Evolutionary conservation across 2,329 filamentous ascomycete genomes (phyloP), one percentile per base, ranked within the genome.

Genomic region (Scytalidium sp.): DNA sequence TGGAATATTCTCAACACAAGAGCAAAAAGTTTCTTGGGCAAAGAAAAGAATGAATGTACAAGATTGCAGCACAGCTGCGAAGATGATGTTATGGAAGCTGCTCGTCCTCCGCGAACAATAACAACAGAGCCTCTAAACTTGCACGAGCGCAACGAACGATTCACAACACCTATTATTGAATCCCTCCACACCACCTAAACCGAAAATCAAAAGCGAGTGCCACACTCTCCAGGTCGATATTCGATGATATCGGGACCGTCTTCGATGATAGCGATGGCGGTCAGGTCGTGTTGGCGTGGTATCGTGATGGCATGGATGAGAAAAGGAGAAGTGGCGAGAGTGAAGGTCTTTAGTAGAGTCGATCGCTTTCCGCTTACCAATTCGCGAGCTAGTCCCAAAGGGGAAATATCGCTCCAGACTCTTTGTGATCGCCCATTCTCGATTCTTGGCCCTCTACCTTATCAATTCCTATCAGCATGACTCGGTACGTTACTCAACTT

Each of bases 1-100:
- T 60, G 58, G 59, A 60, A 63, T 57, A n/a, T 56, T 59, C 58
- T 62, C 46, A 56, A 60, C 56, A 57, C 51, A 61, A 50, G 53
- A 59, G 15, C 36, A 59, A 53, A 62, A 62, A 54, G n/a, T n/a
- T 54, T 58, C 55, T 36, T 59, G 53, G 32, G 55, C 50, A 57
- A 53, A 56, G 51, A 63, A 59, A 50, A 56, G 61, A 63, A 64
- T 58, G 60, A n/a, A 64, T 65, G 59, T 65, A 65, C 63, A 65
- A 63, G 63, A 65, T 59, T 60, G 62, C 62, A 65, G 60, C 44
- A 47, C 46, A 48, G 43, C 57, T 61, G 60, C 58, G 54, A 56
- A 52, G 51, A 36, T 36, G 32, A 36, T 36, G 32, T 36, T 36
- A 36, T 36, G 13, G 32, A 36, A 36, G 32, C 32, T 36, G 32